Base-by-base conservation (phyloP, 768 basidiomycete genomes). In the Xerocomellus amylosporus region DNA sequence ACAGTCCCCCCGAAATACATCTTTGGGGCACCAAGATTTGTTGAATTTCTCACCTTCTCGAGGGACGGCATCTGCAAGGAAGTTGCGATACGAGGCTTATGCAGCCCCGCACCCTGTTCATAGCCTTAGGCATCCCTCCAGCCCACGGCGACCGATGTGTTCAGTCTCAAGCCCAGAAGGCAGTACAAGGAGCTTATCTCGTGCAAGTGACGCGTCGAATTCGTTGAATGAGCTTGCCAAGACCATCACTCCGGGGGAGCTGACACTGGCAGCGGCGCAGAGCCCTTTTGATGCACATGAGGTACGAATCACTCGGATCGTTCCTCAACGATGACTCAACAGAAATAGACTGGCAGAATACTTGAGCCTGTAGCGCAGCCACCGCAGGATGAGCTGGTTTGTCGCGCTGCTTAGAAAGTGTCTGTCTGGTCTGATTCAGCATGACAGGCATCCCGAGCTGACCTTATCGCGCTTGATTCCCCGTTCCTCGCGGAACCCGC, bases 391-490 rank as follows among this genome's bases (percentile, higher is more conserved):
- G 64, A 62, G 10, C 46, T 64, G 37, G 68, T 70, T 54, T 10
- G 68, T 62, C 12, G 10, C 0, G 19, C 28, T 55, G 28, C 8
- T 46, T 31, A 28, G 28, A 26, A 30, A 54, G 20, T 39, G 28
- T 38, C 37, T 14, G 28, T 17, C 19, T 33, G 31, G 15, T 49
- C 59, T 72, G 41, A 71, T 51, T 36, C 20, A 24, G 37, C n/a
- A 34, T 14, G 49, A 30, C 40, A 79, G 77, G 61, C 63, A 10
- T 69, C 69, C 22, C 65, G 67, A 17, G 63, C 69, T 19, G 87
- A 91, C 71, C 79, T 92, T 44, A 90, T 92, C 56, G 75, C 83
- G 9, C 79, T 93, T 37, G 88, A 92, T 66, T 83, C 86, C 2
- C 86, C 88, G 3, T 86, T 86, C 71, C 72, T 82, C 40, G 65